phyloP scores from a whole-genome alignment of 371 early-diverging fungal genomes.

The Rhizopus microsporus region DNA sequence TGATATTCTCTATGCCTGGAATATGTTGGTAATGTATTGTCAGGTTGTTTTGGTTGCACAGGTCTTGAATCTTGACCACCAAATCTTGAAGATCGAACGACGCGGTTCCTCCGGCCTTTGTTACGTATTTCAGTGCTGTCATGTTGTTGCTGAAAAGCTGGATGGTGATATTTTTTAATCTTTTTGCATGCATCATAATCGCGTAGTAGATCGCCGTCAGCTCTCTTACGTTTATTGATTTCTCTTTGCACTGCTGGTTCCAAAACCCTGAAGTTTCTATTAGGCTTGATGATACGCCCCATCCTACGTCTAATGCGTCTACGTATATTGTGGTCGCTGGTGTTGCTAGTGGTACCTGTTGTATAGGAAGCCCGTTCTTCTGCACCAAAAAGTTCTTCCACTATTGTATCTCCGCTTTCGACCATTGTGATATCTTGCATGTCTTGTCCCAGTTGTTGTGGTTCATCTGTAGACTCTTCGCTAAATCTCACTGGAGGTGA shows the following conservation, averaged over 20 bases:
- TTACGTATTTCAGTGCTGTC: slow-evolving; percentile 19
- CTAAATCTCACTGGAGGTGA: slow-evolving; percentile 8
- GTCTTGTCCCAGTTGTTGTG: background rate
- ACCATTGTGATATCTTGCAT: background rate
- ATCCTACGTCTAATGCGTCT: slow-evolving; percentile 17
- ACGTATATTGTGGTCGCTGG: slow-evolving; percentile 8
- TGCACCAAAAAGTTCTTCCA: background rate
- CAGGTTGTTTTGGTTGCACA: slow-evolving; percentile 15
- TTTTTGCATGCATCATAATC: slow-evolving; percentile 16
- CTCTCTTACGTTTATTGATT: slow-evolving; percentile 29
- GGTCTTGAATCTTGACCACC: slow-evolving; percentile 21
- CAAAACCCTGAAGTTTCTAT: slow-evolving; percentile 19
- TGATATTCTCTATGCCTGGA: slow-evolving; percentile 11
- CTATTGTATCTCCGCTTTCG: background rate
- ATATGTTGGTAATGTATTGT: slow-evolving; percentile 19
- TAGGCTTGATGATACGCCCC: slow-evolving; percentile 11
- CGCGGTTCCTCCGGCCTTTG: slow-evolving; percentile 21
- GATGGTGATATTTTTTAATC: slow-evolving; percentile 6
- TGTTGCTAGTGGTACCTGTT: background rate
- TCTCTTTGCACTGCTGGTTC: slow-evolving; percentile 11
- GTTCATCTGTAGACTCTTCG: background rate
- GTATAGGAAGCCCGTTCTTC: slow-evolving; percentile 16
- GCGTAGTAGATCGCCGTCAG: slow-evolving; percentile 22
- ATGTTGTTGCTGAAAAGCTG: slow-evolving; percentile 16
- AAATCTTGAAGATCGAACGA: slow-evolving; percentile 14